A percentile compares a stretch with the other conserved stretches of the same genome.
These are phyloP conservation scores for Macrocybe gigantea DNA, from an alignment of 768 basidiomycete species.

Conservation along the genomic window DNA sequence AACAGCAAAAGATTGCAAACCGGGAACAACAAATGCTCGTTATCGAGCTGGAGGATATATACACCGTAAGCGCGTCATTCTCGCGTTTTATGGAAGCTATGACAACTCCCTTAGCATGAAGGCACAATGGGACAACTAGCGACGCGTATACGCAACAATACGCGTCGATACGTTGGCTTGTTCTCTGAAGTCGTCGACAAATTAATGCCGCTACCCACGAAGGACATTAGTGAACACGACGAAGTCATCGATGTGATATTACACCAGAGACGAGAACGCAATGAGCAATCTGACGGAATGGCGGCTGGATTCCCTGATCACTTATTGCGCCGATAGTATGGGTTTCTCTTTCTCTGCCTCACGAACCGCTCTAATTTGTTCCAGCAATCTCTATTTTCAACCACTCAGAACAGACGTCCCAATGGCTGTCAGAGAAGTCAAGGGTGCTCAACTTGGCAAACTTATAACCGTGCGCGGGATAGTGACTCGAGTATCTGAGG, in stretches of 20 bases:
- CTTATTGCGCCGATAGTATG: conserved; percentile 92
- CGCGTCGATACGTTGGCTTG: conserved; percentile 83
- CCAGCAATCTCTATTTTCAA: conserved; percentile 90
- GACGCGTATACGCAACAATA: conserved; percentile 72
- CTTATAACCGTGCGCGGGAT: conserved; percentile 97
- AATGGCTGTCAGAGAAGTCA: conserved; percentile 90
- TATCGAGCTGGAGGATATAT: conserved; percentile 86
- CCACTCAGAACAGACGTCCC: conserved; percentile 72
- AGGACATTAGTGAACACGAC: conserved; percentile 84
- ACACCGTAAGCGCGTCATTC: conserved; percentile 41
- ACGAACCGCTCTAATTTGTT: conserved; percentile 1
- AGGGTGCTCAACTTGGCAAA: conserved; percentile 79
- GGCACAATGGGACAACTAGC: conserved; percentile 71
- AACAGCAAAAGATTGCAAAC: conserved; percentile 87
- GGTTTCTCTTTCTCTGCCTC: conserved; percentile 12
- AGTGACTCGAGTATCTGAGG: conserved; percentile 97
- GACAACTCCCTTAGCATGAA: conserved; percentile 45
- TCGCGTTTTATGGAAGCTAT: conserved; percentile 8
- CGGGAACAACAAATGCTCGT: conserved; percentile 86
- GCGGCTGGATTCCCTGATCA: conserved; percentile 85
- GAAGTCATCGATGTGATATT: conserved; percentile 97
- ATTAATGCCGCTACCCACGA: conserved; percentile 82
- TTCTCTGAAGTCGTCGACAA: conserved; percentile 90
- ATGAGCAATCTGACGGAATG: conserved; percentile 70
- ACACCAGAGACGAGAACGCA: conserved; percentile 87